These are phyloP conservation scores for Hypholoma fasciculare DNA, from an alignment of 768 basidiomycete genomes.

Conservation along the genomic window DNA sequence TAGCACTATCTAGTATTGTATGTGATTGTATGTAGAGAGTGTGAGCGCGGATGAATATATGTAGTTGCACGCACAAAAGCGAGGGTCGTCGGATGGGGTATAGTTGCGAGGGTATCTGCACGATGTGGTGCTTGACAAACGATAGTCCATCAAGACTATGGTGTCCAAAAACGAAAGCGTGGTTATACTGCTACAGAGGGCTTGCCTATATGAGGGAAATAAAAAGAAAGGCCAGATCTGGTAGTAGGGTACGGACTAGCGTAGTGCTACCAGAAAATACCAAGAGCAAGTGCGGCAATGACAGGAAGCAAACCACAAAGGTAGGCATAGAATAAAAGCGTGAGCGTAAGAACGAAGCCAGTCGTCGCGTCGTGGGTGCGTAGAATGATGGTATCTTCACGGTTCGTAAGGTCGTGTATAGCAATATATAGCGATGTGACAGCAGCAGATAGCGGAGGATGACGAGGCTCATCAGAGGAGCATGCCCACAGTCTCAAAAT, in stretches of 20 bases:
- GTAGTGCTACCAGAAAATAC: neutral
- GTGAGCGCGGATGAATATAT: no score
- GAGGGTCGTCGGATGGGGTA: neutral
- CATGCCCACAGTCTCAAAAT: neutral
- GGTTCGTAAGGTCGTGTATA: conserved; percentile 3
- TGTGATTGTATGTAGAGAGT: no score
- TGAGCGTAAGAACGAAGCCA: conserved; percentile 16
- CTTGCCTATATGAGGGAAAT: neutral
- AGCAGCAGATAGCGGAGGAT: neutral
- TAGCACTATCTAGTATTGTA: no score
- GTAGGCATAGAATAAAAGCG: neutral
- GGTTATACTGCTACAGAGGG: neutral
- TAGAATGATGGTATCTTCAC: conserved; percentile 8
- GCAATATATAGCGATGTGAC: neutral
- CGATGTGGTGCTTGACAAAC: neutral
- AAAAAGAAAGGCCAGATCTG: neutral
- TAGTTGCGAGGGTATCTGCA: neutral
- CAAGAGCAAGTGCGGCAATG: neutral
- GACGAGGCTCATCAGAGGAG: neutral
- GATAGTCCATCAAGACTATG: neutral
- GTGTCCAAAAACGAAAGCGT: neutral
- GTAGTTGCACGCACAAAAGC: no score
- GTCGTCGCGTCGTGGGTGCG: conserved; percentile 12
- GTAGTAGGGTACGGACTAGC: neutral
- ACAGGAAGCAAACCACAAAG: conserved; percentile 1